Evolutionary conservation across 345 rosid genomes (phyloP).

Genomic region (Ailanthus altissimus): DNA sequence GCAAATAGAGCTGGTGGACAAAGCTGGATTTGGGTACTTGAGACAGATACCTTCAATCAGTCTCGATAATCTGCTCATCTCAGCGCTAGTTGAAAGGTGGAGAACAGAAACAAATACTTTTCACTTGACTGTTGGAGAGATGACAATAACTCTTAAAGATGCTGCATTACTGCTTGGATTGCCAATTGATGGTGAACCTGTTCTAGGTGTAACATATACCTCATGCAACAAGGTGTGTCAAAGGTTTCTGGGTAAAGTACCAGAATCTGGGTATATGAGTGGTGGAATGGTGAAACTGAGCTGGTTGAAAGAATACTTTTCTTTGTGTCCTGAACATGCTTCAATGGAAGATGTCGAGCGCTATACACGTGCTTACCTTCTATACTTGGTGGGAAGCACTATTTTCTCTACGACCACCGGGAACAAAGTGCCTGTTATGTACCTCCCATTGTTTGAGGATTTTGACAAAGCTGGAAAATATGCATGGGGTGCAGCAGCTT

Average conservation of each 20-base stretch:
- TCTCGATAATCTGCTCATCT: slow-evolving; percentile 63
- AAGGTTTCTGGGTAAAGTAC: slow-evolving; percentile 52
- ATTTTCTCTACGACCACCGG: slow-evolving; percentile 79
- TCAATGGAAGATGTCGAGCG: slow-evolving; percentile 43
- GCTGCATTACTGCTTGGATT: slow-evolving; percentile 67
- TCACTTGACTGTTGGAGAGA: slow-evolving; percentile 65
- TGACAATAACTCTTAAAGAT: slow-evolving; percentile 62
- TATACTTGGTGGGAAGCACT: slow-evolving; percentile 75
- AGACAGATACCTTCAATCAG: slow-evolving; percentile 68
- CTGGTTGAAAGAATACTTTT: slow-evolving; percentile 72
- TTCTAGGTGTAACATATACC: slow-evolving; percentile 58
- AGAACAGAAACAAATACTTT: slow-evolving; percentile 73
- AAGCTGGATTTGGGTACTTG: slow-evolving; percentile 66
- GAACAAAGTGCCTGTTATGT: slow-evolving; percentile 84
- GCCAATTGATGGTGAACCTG: slow-evolving; percentile 70
- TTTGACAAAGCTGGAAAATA: slow-evolving; percentile 69
- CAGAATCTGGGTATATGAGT: slow-evolving; percentile 63
- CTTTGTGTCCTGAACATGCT: slow-evolving; percentile 61
- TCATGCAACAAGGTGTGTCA: slow-evolving; percentile 47
- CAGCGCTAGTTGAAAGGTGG: slow-evolving; percentile 79
- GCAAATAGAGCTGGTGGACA: slow-evolving; percentile 65
- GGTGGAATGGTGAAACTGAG: slow-evolving; percentile 81
- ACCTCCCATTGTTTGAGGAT: slow-evolving; percentile 64
- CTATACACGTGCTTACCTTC: slow-evolving; percentile 69
- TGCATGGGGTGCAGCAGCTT: slow-evolving; percentile 79